Percentiles rank a stretch among this genome's conserved stretches.
Evolutionary conservation across 1,139 yeast genomes (phyloP).

Genomic region (Candida albicans): DNA sequence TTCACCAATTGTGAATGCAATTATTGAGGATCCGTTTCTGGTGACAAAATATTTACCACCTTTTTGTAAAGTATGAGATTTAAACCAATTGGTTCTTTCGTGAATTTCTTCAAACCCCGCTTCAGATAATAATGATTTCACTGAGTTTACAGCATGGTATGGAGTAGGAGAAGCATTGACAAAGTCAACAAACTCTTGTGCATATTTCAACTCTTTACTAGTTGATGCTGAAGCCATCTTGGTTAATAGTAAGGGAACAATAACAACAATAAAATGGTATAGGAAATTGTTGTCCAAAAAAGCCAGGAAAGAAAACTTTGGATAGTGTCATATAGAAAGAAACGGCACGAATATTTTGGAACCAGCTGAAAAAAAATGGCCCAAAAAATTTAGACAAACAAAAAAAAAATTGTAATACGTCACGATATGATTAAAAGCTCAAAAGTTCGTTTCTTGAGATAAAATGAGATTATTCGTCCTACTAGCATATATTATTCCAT

Average conservation of each 20-base stretch:
- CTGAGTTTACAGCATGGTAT: slow-evolving; percentile 81
- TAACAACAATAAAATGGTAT: too few relatives aligned
- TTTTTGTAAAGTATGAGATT: slow-evolving; percentile 33
- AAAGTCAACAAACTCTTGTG: slow-evolving; percentile 68
- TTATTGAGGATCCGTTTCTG: slow-evolving; percentile 82
- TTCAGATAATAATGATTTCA: slow-evolving; percentile 49
- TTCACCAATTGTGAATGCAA: slow-evolving; percentile 82
- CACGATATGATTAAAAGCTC: neutral
- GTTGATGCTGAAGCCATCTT: slow-evolving; percentile 2
- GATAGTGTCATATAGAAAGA: too few relatives aligned
- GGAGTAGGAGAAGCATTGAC: slow-evolving; percentile 92
- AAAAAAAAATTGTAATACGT: too few relatives aligned
- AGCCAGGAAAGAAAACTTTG: too few relatives aligned
- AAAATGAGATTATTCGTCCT: slow-evolving; percentile 7
- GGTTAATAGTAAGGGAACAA: neutral
- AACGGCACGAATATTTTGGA: too few relatives aligned
- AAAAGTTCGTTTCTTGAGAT: neutral
- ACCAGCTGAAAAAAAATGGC: too few relatives aligned
- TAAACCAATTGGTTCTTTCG: slow-evolving; percentile 72
- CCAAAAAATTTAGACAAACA: too few relatives aligned
- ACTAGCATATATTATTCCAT: slow-evolving; percentile 3
- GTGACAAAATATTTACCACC: slow-evolving; percentile 77
- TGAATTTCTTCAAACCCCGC: slow-evolving; percentile 74
- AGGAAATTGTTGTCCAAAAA: too few relatives aligned
- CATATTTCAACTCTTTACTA: slow-evolving; percentile 26